Conservation (phyloP, 495 filamentous ascomycete species). For the Penicillium simplicissimum region DNA sequence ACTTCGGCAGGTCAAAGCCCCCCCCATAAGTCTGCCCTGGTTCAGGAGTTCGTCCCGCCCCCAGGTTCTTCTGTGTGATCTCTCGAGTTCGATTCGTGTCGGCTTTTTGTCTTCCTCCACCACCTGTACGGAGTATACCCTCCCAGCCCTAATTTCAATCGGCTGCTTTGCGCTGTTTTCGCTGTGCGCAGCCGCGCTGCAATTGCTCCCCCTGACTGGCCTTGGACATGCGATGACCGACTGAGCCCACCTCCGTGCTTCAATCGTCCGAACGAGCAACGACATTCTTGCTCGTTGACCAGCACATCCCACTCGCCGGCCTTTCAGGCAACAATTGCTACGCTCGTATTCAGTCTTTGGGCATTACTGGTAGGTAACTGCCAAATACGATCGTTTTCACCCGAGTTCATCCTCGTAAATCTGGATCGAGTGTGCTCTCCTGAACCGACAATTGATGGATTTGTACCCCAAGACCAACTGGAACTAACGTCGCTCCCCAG, state of each 20-base stretch:
- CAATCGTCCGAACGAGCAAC: slow-evolving; percentile 6
- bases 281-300: slow-evolving; percentile 3
- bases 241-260: slow-evolving; percentile 17
- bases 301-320: slow-evolving; percentile 12
- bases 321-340: slow-evolving; percentile 17
- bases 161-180: background rate
- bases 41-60: slow-evolving; percentile 33
- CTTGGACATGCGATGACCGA: slow-evolving; percentile 23
- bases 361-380: slow-evolving; percentile 23
- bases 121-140: background rate
- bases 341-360: slow-evolving; percentile 8
- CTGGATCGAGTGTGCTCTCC: background rate
- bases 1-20: slow-evolving; percentile 10
- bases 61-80: slow-evolving; percentile 12
- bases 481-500: slow-evolving; percentile 21
- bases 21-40: background rate
- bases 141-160: slow-evolving; percentile 9
- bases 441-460: background rate
- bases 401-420: background rate
- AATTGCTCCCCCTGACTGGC: slow-evolving; percentile 9
- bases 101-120: background rate
- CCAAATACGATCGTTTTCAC: background rate
- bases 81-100: background rate
- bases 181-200: slow-evolving; percentile 13
- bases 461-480: background rate